A percentile compares a stretch with the other conserved stretches of the same genome.
Evolutionary conservation across 768 basidiomycete species (phyloP).

Genomic region (Rhodocollybia butyracea): DNA sequence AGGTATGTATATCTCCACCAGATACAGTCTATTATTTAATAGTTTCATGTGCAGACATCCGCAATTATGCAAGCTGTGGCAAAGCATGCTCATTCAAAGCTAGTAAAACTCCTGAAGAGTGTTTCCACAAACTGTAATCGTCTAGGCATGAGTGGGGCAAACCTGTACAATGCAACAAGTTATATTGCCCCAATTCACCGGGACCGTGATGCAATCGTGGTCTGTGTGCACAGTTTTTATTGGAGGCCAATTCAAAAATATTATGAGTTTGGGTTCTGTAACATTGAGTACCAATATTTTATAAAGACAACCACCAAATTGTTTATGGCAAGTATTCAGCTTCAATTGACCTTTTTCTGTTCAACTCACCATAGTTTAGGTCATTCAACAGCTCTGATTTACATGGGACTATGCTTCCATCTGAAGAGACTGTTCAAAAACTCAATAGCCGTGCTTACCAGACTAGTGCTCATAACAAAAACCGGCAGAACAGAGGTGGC

Average conservation of each 20-base stretch:
- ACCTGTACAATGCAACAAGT: background rate
- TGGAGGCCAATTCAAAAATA: background rate
- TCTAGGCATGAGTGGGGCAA: background rate
- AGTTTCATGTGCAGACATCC: background rate
- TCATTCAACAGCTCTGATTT: background rate
- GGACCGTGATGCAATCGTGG: background rate
- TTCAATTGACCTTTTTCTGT: background rate
- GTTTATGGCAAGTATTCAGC: background rate
- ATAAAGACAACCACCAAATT: background rate
- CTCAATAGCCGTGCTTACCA: background rate
- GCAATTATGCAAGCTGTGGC: background rate
- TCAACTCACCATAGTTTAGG: background rate
- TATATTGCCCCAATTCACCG: background rate
- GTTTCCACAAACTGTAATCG: background rate
- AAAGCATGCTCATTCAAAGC: background rate
- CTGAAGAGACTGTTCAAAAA: background rate
- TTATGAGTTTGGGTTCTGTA: background rate
- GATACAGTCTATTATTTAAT: background rate
- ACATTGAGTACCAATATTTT: background rate
- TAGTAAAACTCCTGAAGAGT: background rate
- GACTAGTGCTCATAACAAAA: too few species aligned
- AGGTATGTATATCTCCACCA: background rate
- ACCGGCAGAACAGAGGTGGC: background rate
- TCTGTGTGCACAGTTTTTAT: background rate
- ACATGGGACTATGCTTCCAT: background rate